Evolutionary conservation across 2,329 filamentous ascomycete species (phyloP), one percentile per base, ranked within the genome.

Genomic region (Chrysoporthe austroafricana): DNA sequence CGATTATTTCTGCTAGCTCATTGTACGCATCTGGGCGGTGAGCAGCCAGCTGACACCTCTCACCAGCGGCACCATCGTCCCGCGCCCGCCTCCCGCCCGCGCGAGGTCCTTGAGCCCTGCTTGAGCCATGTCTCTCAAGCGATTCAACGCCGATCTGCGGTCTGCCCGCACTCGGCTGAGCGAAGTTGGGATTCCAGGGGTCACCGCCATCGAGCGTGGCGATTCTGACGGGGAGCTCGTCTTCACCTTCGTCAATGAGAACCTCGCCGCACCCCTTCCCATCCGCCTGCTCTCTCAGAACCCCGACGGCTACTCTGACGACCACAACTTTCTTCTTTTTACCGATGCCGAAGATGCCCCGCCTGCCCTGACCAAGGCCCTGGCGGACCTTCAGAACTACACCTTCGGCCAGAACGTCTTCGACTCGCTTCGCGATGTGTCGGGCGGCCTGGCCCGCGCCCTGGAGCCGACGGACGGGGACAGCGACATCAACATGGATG

Each of bases 181-280:
- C 0, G 79, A 83, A 61, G 36, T 2, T 18, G 52, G 18, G 5
- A 65, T 68, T 21, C 50, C 58, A 43, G 68, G 68, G 6, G 81
- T 96, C 60, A 79, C 79, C 60, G 75, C 82, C 44, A 79, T 97
- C 34, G 79, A 79, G 44, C 80, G 81, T 46, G 91, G 91, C 18
- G 87, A 89, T 5, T 90, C 91, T 43, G 91, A 95, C 76, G 92
- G 91, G 62, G 88, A 91, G 66, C 82, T 96, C 66, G 84, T 84
- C 16, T 91, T 95, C 75, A 81, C 78, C 4, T 91, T 81, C 69
- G 70, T 65, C 11, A 75, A 79, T 64, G 58, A 73, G 2, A 56
- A 62, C 8, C 66, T 79, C 2, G 50, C 69, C 1, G 26, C 62
- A 3, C 70, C 75, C 18, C 67, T 84, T 4, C 72, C 77, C 32